Percentiles rank a stretch among this genome's conserved stretches.
These are phyloP conservation scores for Colletotrichum gigasporum DNA, from an alignment of 2,329 filamentous ascomycete genomes.

Conservation along the genomic window DNA sequence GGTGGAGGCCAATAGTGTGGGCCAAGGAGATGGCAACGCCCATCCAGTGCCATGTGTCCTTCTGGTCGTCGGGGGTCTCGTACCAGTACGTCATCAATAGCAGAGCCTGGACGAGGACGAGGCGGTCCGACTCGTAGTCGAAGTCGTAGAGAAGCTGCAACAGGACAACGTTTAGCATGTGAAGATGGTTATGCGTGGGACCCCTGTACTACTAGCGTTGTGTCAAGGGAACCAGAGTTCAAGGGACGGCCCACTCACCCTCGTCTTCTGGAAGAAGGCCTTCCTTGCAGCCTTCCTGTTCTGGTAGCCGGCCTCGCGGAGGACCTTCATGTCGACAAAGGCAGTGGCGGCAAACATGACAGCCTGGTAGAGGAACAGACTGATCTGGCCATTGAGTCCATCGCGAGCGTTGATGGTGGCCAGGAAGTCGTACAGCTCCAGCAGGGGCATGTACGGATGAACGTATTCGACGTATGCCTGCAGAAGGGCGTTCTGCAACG, in stretches of 20 bases:
- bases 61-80: conserved; percentile 95
- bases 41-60: conserved; percentile 99
- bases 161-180: conserved; percentile 35
- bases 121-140: conserved; percentile 91
- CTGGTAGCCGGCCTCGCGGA: conserved; percentile 80
- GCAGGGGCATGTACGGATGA: conserved; percentile 91
- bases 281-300: conserved; percentile 85
- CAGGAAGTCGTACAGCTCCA: conserved; percentile 74
- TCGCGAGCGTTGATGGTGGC: conserved; percentile 71
- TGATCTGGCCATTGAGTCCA: conserved; percentile 76
- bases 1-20: conserved; percentile 92
- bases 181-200: conserved; percentile 29
- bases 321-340: conserved; percentile 82
- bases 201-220: conserved; percentile 10
- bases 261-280: conserved; percentile 87
- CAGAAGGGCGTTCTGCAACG: conserved; percentile 82
- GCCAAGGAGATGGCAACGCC: conserved; percentile 92
- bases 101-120: conserved; percentile 87
- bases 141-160: conserved; percentile 87
- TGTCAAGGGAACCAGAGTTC: conserved; percentile 7
- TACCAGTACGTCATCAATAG: conserved; percentile 98
- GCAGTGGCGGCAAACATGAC: conserved; percentile 94
- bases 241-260: conserved; percentile 64
- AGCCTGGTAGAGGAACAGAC: conserved; percentile 89
- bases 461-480: conserved; percentile 89